These are phyloP conservation scores for Colletotrichum liaoningense DNA, from an alignment of 2,329 filamentous ascomycete genomes.

Conservation along the genomic window DNA sequence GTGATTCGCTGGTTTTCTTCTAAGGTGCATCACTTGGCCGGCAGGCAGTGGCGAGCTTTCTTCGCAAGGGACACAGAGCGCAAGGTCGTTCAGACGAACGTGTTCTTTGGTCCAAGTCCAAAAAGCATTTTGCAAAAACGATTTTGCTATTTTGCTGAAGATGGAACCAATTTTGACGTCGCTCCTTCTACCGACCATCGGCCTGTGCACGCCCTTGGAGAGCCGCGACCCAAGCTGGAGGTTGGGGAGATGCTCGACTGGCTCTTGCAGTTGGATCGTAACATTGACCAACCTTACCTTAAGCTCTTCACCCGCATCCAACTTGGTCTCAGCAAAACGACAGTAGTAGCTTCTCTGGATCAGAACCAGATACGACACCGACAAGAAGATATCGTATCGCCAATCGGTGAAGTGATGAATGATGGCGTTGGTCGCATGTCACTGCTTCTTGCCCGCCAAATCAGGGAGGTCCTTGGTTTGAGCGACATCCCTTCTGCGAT, in stretches of 20 bases:
- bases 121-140: constrained; percentile 44
- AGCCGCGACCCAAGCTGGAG: constrained; percentile 46
- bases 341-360: constrained; percentile 57
- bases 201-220: not conserved
- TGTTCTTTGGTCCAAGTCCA: constrained; percentile 39
- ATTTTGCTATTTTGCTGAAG: constrained; percentile 62
- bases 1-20: constrained; percentile 53
- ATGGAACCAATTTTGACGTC: constrained; percentile 56
- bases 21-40: constrained; percentile 55
- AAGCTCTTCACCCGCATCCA: constrained; percentile 70
- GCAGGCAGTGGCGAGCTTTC: constrained; percentile 61
- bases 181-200: constrained; percentile 2
- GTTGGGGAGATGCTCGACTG: constrained; percentile 60
- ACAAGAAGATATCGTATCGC: constrained; percentile 52
- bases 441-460: constrained; percentile 61
- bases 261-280: constrained; percentile 60
- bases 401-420: constrained; percentile 65
- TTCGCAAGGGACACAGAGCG: constrained; percentile 48
- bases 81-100: constrained; percentile 46
- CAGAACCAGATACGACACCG: constrained; percentile 56
- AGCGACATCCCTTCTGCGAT: constrained; percentile 69
- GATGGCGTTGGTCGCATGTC: constrained; percentile 77
- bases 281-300: constrained; percentile 57
- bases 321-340: constrained; percentile 67
- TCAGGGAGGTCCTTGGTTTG: constrained; percentile 64